phyloP scores from a whole-genome alignment of 768 basidiomycete genomes.

The Hebeloma cylindrosporum region DNA sequence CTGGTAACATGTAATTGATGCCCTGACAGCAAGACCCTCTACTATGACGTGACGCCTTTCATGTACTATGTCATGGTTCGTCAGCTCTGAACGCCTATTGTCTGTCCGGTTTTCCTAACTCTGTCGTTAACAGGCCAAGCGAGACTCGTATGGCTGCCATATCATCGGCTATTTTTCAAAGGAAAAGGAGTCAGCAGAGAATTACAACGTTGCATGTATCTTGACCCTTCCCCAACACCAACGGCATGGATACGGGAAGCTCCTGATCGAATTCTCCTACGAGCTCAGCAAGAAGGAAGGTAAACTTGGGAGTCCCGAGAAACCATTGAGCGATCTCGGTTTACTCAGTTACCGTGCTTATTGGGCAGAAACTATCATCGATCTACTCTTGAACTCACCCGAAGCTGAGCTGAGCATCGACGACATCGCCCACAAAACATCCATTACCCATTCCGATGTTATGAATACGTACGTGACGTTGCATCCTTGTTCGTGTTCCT shows the following conservation, averaged over 20 bases:
- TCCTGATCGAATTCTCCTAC: conserved; percentile 98
- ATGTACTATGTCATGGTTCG: conserved; percentile 98
- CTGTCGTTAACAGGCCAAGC: conserved; percentile 53
- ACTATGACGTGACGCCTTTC: conserved; percentile 99
- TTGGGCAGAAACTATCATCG: conserved; percentile 96
- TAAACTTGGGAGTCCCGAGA: conserved; percentile 96
- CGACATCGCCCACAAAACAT: conserved; percentile 93
- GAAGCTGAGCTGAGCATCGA: conserved; percentile 89
- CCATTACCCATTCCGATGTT: conserved; percentile 93
- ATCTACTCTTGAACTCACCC: conserved; percentile 72
- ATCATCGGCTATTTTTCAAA: conserved; percentile 98
- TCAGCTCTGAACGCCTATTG: conserved; percentile 8
- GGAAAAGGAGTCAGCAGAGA: conserved; percentile 97
- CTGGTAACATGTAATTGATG: conserved; percentile 19
- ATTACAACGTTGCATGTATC: conserved; percentile 99
- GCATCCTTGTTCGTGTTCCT: conserved; percentile 9
- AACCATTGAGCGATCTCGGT: conserved; percentile 93
- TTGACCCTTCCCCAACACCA: conserved; percentile 98
- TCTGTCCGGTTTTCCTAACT: conserved; percentile 7
- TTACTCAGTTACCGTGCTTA: conserved; percentile 92
- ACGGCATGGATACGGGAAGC: conserved; percentile 91
- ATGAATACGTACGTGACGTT: conserved; percentile 88
- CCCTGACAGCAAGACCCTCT: conserved; percentile 83
- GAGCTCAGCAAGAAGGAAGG: conserved; percentile 95
- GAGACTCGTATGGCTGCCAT: conserved; percentile 90